Conservation (phyloP, 148 eudicot species). For the Bassia scoparia region DNA sequence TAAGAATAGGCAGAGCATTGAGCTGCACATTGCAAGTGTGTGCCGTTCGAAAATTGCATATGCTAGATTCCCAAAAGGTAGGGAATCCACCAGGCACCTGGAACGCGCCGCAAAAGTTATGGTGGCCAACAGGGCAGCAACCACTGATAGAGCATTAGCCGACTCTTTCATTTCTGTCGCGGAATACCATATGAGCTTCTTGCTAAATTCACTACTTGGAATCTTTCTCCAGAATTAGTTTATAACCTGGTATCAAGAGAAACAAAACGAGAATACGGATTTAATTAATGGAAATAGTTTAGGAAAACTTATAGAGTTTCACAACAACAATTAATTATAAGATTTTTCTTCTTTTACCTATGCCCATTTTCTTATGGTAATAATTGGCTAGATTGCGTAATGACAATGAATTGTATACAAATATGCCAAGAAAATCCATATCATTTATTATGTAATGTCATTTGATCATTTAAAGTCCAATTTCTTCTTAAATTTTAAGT, state of each 20-base stretch:
- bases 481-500: no score
- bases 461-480: no score
- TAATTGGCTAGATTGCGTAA: no score
- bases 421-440: no score
- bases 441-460: no score
- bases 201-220: background rate
- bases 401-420: no score
- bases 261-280: no score
- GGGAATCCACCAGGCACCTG: constrained; percentile 8
- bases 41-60: background rate
- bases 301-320: no score
- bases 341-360: no score
- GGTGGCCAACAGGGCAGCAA: constrained; percentile 12
- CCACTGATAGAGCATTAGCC: background rate
- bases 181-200: constrained; percentile 6
- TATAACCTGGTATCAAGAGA: background rate
- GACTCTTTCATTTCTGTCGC: constrained; percentile 3
- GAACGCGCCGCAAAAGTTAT: constrained; percentile 14
- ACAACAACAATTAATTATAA: no score
- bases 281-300: no score
- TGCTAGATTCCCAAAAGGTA: background rate
- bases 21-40: background rate
- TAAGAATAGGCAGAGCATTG: constrained; percentile 8
- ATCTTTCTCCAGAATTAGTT: background rate
- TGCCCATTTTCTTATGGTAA: no score